Conservation (phyloP, 2,329 filamentous ascomycete species). For the Exophiala spinifera region DNA sequence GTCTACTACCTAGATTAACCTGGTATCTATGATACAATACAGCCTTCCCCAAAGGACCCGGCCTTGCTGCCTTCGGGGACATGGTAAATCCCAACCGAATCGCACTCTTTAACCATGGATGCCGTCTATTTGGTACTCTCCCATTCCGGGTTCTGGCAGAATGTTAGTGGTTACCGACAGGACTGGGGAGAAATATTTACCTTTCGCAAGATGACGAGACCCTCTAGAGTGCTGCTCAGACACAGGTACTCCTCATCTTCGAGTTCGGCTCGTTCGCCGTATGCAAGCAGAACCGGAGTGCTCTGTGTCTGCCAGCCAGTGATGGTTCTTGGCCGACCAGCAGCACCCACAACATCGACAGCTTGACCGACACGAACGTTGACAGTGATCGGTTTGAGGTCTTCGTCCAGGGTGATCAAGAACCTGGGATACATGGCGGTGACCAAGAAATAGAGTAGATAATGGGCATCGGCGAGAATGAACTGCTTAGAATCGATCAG, state of each 20-base stretch:
- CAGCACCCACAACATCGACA: slow-evolving; percentile 95
- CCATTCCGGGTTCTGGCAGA: slow-evolving; percentile 45
- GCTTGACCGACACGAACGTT: slow-evolving; percentile 97
- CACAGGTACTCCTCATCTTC: slow-evolving; percentile 97
- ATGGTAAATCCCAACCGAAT: background rate
- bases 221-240: slow-evolving; percentile 86
- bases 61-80: background rate
- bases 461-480: slow-evolving; percentile 70
- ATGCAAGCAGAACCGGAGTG: slow-evolving; percentile 91
- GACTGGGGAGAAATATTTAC: slow-evolving; percentile 51
- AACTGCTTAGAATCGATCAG: slow-evolving; percentile 95
- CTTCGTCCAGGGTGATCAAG: slow-evolving; percentile 91
- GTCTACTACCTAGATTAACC: too few species aligned
- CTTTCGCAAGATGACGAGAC: slow-evolving; percentile 94
- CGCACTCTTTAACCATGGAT: background rate
- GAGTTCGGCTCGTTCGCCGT: slow-evolving; percentile 91
- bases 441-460: slow-evolving; percentile 94
- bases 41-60: too few species aligned
- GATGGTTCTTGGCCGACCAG: slow-evolving; percentile 96
- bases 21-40: too few species aligned
- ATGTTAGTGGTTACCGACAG: slow-evolving; percentile 28
- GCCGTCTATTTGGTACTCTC: slow-evolving; percentile 37
- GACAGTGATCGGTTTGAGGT: slow-evolving; percentile 87
- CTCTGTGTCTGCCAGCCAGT: slow-evolving; percentile 99
- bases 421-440: slow-evolving; percentile 96